Conservation (phyloP, 108 stramenopile genomes). For the Pseudonitzschia multiseries region DNA sequence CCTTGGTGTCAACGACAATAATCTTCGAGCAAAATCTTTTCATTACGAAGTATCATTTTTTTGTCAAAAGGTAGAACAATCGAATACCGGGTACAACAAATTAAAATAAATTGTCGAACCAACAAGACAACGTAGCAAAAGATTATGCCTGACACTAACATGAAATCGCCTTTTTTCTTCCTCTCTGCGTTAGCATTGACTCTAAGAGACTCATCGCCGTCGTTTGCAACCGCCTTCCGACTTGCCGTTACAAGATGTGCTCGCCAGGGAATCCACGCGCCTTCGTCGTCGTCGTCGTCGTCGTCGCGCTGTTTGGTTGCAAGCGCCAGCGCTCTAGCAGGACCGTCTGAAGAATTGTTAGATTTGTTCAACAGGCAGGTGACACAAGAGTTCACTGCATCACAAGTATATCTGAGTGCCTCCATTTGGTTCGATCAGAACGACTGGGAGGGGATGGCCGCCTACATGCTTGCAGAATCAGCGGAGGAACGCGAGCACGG, state of each 20-base stretch:
- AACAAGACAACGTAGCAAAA: too few species aligned
- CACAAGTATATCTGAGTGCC: constrained; percentile 32
- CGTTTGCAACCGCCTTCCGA: background rate
- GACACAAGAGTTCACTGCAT: constrained; percentile 28
- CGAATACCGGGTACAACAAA: too few species aligned
- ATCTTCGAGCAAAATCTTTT: too few species aligned
- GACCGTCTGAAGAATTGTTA: constrained; percentile 10
- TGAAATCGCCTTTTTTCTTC: background rate
- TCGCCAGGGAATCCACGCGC: background rate
- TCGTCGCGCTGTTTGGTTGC: background rate
- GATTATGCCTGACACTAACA: background rate
- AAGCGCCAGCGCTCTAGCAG: background rate
- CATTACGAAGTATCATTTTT: too few species aligned
- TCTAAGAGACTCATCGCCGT: background rate
- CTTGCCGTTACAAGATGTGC: background rate
- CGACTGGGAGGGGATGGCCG: constrained; percentile 35
- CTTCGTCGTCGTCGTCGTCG: background rate
- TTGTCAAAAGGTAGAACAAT: too few species aligned
- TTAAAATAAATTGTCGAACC: too few species aligned
- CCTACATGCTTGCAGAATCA: constrained; percentile 34
- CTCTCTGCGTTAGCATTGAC: background rate
- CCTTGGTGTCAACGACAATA: too few species aligned
- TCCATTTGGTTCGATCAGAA: constrained; percentile 29
- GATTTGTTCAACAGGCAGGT: constrained; percentile 26
- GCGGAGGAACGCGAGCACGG: constrained; percentile 35